Evolutionary conservation across 176 grass and related monocot genomes (phyloP), one percentile per base, ranked within the genome.

Genomic region (Lolium multiflorum): DNA sequence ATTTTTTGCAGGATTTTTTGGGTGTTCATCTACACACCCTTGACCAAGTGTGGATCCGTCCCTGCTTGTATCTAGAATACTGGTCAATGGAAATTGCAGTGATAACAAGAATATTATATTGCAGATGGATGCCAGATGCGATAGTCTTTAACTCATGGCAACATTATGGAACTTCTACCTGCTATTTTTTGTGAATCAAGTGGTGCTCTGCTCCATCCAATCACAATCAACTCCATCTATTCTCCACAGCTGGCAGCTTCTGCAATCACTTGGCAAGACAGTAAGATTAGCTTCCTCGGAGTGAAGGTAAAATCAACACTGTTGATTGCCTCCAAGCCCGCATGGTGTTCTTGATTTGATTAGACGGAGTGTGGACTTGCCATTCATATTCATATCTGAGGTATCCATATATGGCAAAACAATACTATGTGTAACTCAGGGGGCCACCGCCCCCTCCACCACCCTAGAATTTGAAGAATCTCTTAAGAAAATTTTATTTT

Each of bases 71-170:
- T 13, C 20, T 61, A 3, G 11, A 2, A 11, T 84, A 46, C 9
- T 70, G 81, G 0, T 43, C 1, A 11, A 67, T 46, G 14, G 12
- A 0, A 77, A 13, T 47, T 49, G 16, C 3, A 60, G 6, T 78
- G 49, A 77, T 74, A 65, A 60, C 1, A 62, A 78, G 48, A 12
- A 71, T 14, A 71, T 71, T 69, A 10, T 9, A 71, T 71, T 69
- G 31, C 82, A 97, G 95, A 28, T 95, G 92, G 95, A 84, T 64
- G 49, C 92, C 95, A 17, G 92, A 94, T 50, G 89, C 92, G 0
- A 93, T 97, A 14, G 95, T 97, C 17, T 97, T 90, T 71, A 93
- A 97, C 87, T 94, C 95, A 7, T 86, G 90, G 85, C 88, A 94
- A 37, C 70, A 89, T 7, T 94, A 97, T 49, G 95, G 95, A 78